Conservation (phyloP, 2,329 filamentous ascomycete species). For the Neonectria coccinea region DNA sequence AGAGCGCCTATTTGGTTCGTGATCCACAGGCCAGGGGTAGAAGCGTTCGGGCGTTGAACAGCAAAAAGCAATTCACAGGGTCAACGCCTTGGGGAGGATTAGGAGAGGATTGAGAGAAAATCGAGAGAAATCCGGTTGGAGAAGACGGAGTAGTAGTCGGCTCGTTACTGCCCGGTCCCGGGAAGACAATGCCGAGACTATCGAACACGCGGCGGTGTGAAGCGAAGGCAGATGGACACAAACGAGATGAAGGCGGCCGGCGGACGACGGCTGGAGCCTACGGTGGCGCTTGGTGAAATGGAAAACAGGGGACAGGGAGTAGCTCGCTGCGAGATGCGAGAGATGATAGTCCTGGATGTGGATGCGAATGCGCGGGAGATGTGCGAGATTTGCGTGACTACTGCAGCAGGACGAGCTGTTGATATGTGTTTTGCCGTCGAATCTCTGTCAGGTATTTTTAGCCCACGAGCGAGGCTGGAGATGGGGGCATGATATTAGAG, state of each 20-base stretch:
- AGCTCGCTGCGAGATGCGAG: constrained; percentile 15
- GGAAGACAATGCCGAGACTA: constrained; percentile 19
- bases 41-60: constrained; percentile 16
- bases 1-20: constrained; percentile 17
- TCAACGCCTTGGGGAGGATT: background rate
- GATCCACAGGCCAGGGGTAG: constrained; percentile 22
- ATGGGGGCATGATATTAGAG: constrained; percentile 10
- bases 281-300: constrained; percentile 29
- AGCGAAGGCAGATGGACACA: constrained; percentile 30
- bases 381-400: background rate
- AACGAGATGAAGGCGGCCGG: constrained; percentile 36
- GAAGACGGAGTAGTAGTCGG: background rate
- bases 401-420: background rate
- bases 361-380: background rate
- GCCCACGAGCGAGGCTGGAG: constrained; percentile 1
- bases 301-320: constrained; percentile 18
- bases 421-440: background rate
- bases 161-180: constrained; percentile 5
- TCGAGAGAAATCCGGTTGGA: background rate
- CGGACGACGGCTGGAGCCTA: constrained; percentile 18
- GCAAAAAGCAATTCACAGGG: constrained; percentile 9
- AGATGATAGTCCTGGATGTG: background rate
- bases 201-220: constrained; percentile 30
- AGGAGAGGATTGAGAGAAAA: background rate
- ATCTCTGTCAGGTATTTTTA: constrained; percentile 1